Evolutionary conservation across 116 monocot genomes (phyloP).

Genomic region (Dioscorea cayenensis): DNA sequence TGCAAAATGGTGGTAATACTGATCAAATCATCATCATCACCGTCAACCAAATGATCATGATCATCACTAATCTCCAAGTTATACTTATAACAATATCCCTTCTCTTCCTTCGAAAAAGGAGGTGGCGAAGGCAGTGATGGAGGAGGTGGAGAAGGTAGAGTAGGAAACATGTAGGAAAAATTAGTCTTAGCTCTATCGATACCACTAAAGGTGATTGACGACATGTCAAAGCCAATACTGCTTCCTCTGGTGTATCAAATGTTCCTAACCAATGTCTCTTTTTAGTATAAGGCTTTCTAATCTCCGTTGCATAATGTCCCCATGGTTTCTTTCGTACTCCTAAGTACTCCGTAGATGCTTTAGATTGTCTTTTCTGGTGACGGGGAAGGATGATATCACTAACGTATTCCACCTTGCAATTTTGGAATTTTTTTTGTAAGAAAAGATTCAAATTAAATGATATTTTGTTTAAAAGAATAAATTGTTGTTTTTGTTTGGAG

Average conservation of each 20-base stretch:
- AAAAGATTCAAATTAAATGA: too few species aligned
- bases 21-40: constrained; percentile 40
- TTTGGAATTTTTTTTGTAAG: too few species aligned
- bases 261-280: constrained; percentile 56
- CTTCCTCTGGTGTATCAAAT: constrained; percentile 48
- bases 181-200: too few species aligned
- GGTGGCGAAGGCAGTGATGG: constrained; percentile 31
- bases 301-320: constrained; percentile 52
- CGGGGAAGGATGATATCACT: constrained; percentile 3
- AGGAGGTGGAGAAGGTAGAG: constrained; percentile 3
- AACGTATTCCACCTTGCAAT: too few species aligned
- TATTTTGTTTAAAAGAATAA: too few species aligned
- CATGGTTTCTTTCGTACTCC: constrained; percentile 46
- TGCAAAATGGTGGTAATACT: constrained; percentile 50
- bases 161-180: too few species aligned
- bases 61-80: not conserved
- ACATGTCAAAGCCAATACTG: constrained; percentile 39
- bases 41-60: too few species aligned
- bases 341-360: constrained; percentile 41
- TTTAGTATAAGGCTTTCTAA: constrained; percentile 43
- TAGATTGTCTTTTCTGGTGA: constrained; percentile 17
- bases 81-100: not conserved
- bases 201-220: constrained; percentile 16
- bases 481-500: too few species aligned
- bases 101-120: constrained; percentile 2